These are phyloP conservation scores for Pleurotus tuoliensis DNA, from an alignment of 768 basidiomycete genomes.

Conservation along the genomic window DNA sequence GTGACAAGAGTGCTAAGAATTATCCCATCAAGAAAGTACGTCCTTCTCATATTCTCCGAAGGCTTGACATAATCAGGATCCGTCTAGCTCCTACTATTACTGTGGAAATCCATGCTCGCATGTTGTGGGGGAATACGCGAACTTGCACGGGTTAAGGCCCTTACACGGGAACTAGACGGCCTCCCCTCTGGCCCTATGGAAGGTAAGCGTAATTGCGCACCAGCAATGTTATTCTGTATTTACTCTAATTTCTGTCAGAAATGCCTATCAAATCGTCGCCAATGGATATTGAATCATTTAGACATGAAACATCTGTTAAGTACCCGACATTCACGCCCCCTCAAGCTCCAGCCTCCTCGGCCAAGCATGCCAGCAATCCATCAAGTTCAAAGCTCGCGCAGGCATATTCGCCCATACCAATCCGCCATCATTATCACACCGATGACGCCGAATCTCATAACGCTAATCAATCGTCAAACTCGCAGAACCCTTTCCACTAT, in stretches of 20 bases:
- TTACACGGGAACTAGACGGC: constrained; percentile 82
- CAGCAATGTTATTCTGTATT: constrained; percentile 6
- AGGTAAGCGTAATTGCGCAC: constrained; percentile 18
- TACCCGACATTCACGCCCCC: constrained; percentile 90
- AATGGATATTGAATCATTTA: constrained; percentile 85
- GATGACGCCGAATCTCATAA: constrained; percentile 59
- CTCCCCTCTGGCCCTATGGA: constrained; percentile 55
- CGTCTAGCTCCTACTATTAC: constrained; percentile 76
- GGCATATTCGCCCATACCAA: constrained; percentile 88
- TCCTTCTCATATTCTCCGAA: constrained; percentile 7
- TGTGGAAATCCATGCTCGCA: constrained; percentile 92
- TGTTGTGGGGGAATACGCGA: constrained; percentile 94
- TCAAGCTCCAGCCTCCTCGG: constrained; percentile 32
- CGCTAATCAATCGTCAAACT: constrained; percentile 33
- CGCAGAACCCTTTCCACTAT: constrained; percentile 14
- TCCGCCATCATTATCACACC: constrained; percentile 93
- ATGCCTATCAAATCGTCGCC: constrained; percentile 85
- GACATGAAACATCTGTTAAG: constrained; percentile 88
- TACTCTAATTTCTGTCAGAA: constrained; percentile 28
- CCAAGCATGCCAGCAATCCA: constrained; percentile 25
- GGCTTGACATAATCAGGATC: constrained; percentile 4
- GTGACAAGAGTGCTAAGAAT: constrained; percentile 91
- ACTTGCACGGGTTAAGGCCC: constrained; percentile 73
- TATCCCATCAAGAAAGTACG: constrained; percentile 96
- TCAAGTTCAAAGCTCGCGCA: constrained; percentile 71